Conservation (phyloP, 176 grass and related monocot genomes). For the Themeda triandra region DNA sequence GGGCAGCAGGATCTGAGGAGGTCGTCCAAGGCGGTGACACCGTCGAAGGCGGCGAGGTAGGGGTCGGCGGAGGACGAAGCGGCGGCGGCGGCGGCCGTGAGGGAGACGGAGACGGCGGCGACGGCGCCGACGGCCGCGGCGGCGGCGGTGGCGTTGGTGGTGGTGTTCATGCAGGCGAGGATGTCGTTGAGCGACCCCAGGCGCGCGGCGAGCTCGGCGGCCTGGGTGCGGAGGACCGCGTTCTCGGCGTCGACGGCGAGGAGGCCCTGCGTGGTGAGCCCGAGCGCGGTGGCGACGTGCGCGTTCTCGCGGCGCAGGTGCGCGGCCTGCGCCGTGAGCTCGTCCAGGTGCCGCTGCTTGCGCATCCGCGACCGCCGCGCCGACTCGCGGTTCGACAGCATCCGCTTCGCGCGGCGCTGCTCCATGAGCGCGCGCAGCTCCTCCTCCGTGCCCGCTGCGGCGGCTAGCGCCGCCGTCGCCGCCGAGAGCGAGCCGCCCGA, state of each 20-base stretch:
- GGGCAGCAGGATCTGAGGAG: slow-evolving; percentile 48
- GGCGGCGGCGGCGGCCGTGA: neutral
- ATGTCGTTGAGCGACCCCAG: slow-evolving; percentile 76
- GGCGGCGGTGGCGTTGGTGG: neutral
- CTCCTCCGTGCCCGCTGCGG: slow-evolving; percentile 40
- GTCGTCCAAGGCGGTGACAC: slow-evolving; percentile 30
- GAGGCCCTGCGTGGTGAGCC: slow-evolving; percentile 62
- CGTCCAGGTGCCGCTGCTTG: slow-evolving; percentile 91
- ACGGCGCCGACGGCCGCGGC: slow-evolving; percentile 2
- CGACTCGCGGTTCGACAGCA: slow-evolving; percentile 91
- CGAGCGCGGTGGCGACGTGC: slow-evolving; percentile 51
- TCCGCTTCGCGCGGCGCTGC: slow-evolving; percentile 68
- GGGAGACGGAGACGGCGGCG: neutral
- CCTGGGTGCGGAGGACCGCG: slow-evolving; percentile 78
- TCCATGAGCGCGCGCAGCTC: slow-evolving; percentile 68
- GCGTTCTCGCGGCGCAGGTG: slow-evolving; percentile 76
- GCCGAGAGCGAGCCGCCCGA: slow-evolving; percentile 32
- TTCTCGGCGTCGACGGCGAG: slow-evolving; percentile 76
- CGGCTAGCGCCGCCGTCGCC: slow-evolving; percentile 29
- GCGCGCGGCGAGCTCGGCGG: slow-evolving; percentile 60
- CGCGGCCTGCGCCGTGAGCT: slow-evolving; percentile 59
- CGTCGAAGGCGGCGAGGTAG: slow-evolving; percentile 27
- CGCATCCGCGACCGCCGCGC: slow-evolving; percentile 84
- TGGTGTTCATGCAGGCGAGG: slow-evolving; percentile 56
- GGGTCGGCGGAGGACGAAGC: slow-evolving; percentile 16